A percentile compares a stretch with the other conserved stretches of the same genome.
Evolutionary conservation across 768 basidiomycete genomes (phyloP).

Genomic region (Auriscalpium orientale): DNA sequence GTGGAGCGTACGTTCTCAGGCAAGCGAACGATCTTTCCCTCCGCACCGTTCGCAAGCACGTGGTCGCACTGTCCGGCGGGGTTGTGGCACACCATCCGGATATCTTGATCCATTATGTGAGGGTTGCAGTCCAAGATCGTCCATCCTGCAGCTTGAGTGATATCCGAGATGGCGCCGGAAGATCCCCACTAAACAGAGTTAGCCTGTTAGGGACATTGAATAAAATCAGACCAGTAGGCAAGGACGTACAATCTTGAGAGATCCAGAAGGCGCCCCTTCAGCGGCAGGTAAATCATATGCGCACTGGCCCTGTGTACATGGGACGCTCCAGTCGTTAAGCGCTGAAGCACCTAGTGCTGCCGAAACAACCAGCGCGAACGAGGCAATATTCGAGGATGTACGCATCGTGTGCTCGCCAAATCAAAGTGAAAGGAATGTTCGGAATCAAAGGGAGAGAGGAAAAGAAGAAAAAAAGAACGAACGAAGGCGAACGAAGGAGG

Average conservation of each 20-base stretch:
- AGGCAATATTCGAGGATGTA: no score
- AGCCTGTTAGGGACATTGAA: no score
- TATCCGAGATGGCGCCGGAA: conserved; percentile 5
- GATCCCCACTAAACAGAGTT: conserved; percentile 3
- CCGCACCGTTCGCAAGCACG: conserved; percentile 11
- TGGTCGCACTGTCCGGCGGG: conserved; percentile 8
- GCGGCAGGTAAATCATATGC: conserved; percentile 3
- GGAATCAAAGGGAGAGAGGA: neutral
- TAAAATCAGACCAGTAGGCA: neutral
- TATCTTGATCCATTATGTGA: neutral
- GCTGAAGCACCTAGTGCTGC: neutral
- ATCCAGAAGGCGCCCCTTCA: neutral
- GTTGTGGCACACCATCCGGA: conserved; percentile 2
- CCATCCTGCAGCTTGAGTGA: conserved; percentile 3
- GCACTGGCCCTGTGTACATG: conserved; percentile 3
- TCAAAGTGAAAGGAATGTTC: neutral
- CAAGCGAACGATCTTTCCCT: conserved; percentile 15
- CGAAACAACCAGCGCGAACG: no score
- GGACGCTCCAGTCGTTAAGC: conserved; percentile 6
- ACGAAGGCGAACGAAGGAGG: neutral
- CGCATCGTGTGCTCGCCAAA: neutral
- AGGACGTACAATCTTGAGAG: conserved; percentile 4
- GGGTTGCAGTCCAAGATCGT: conserved; percentile 2
- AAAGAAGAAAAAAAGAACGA: neutral
- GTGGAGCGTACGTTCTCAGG: conserved; percentile 5